phyloP scores from a whole-genome alignment of 2,329 filamentous ascomycete species.

The Colletotrichum tofieldiae region DNA sequence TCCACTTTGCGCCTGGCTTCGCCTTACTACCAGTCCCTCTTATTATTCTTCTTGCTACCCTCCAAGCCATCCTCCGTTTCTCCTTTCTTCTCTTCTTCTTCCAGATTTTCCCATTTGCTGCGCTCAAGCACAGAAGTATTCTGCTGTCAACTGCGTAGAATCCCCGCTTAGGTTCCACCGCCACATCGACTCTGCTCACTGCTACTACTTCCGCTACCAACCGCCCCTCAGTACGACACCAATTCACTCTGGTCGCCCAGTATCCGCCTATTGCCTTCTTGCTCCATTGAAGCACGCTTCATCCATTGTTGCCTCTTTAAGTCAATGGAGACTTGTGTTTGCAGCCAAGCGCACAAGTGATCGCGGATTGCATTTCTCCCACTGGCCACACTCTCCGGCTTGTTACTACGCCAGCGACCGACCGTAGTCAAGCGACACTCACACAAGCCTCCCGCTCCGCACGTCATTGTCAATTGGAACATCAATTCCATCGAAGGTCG shows the following conservation, averaged over 20 bases:
- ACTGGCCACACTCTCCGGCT: conserved; percentile 18
- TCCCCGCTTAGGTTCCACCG: conserved; percentile 14
- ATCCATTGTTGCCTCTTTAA: conserved; percentile 13
- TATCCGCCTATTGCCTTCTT: conserved; percentile 11
- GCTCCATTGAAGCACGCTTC: conserved; percentile 16
- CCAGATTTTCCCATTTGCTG: conserved; percentile 6
- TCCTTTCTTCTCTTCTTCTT: conserved; percentile 9
- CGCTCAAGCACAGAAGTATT: not conserved
- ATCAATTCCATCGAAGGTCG: conserved; percentile 32
- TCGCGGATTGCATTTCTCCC: conserved; percentile 21
- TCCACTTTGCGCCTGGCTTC: conserved; percentile 42
- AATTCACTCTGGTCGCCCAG: conserved; percentile 8
- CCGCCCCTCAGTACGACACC: conserved; percentile 1
- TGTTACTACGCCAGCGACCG: conserved; percentile 26
- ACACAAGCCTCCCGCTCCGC: conserved; percentile 19
- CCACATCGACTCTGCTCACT: conserved; percentile 29
- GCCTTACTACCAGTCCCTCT: conserved; percentile 27
- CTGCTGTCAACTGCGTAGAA: not conserved
- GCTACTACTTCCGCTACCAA: conserved; percentile 16
- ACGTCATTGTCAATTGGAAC: conserved; percentile 38
- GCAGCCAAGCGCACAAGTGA: conserved; percentile 14
- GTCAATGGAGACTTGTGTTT: conserved; percentile 26
- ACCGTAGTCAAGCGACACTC: conserved; percentile 22
- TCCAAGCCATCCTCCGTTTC: not conserved
- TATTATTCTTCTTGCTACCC: conserved; percentile 32